Base-by-base conservation (phyloP, 2,329 filamentous ascomycete genomes). In the Pseudogymnoascus sp. region DNA sequence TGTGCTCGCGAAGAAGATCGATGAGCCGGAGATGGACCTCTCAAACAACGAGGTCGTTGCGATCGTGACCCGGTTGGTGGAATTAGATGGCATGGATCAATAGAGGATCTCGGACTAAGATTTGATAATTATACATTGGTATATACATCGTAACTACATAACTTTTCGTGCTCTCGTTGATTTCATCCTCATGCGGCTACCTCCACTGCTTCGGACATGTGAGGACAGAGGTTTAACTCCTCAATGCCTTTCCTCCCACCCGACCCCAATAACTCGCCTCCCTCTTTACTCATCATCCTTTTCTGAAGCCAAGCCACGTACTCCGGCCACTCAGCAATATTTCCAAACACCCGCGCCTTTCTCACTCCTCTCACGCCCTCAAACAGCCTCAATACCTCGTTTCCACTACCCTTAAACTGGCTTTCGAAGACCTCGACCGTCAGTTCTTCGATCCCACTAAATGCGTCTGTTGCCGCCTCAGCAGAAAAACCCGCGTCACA, bases 51-150 rank as follows among this genome's bases (percentile, higher is more conserved):
- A 88, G 69, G 86, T 97, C 25, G 89, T 97, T 64, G 84, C 82
- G 70, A 77, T 90, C 66, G 92, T 96, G 62, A 84, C 86, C 68
- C 87, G 84, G 75, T 79, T 97, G 75, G 88, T 97, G 69, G 91
- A 96, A 76, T 82, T 95, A 70, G 92, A 97, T 77, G 94, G 94
- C 1, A 76, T 95, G 76, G 91, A 96, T 70, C 72, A 74, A 61
- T 74, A 61, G 60, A 63, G n/a, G 21, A 14, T 16, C 12, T 18
- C 16, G 12, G 37, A n/a, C 33, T 18, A 38, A 42, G 12, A 25
- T 25, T 56, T 33, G 50, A 56, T 21, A 56, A 56, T 14, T 56
- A 56, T 56, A 56, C 10, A 56, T 56, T 56, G 11, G 47, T 56
- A 56, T 56, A 56, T 56, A 33, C 50, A 56, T 56, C 47, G n/a